Conservation (phyloP, 164 flowering plant genomes). For the Litsea cubeba region DNA sequence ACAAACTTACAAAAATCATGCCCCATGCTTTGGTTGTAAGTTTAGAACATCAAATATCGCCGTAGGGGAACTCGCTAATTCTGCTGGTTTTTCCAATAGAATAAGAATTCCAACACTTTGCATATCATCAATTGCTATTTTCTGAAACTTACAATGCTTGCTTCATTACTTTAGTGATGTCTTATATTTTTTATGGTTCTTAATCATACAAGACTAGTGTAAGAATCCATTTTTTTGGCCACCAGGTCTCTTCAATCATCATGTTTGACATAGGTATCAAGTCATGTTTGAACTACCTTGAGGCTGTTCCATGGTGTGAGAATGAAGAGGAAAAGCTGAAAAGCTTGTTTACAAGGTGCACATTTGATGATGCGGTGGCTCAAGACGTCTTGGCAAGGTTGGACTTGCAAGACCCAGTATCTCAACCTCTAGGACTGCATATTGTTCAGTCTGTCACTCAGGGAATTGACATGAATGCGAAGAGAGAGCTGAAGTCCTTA, state of each 20-base stretch:
- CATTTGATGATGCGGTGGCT: slow-evolving; percentile 50
- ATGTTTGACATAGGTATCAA: slow-evolving; percentile 60
- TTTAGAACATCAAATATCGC: too few relatives aligned
- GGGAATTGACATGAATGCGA: slow-evolving; percentile 49
- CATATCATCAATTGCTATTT: too few relatives aligned
- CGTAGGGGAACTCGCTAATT: too few relatives aligned
- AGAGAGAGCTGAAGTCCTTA: slow-evolving; percentile 66
- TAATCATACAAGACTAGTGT: neutral
- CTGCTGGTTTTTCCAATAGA: too few relatives aligned
- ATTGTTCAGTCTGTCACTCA: slow-evolving; percentile 64
- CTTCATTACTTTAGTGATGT: neutral
- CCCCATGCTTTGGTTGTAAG: too few relatives aligned
- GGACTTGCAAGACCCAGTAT: slow-evolving; percentile 13
- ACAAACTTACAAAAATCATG: too few relatives aligned
- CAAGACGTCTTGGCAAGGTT: slow-evolving; percentile 67
- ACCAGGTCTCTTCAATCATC: slow-evolving; percentile 69
- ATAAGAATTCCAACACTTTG: too few relatives aligned
- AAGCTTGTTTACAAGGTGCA: slow-evolving; percentile 42
- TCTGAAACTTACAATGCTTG: neutral
- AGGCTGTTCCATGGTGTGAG: slow-evolving; percentile 94
- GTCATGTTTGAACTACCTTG: slow-evolving; percentile 73
- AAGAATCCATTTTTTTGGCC: neutral
- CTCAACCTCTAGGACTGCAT: slow-evolving; percentile 52
- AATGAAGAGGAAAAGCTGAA: slow-evolving; percentile 86
- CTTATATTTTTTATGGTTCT: neutral